These are phyloP conservation scores for Ambispora gerdemannii DNA, from an alignment of 192 early-diverging fungal genomes.

Conservation along the genomic window DNA sequence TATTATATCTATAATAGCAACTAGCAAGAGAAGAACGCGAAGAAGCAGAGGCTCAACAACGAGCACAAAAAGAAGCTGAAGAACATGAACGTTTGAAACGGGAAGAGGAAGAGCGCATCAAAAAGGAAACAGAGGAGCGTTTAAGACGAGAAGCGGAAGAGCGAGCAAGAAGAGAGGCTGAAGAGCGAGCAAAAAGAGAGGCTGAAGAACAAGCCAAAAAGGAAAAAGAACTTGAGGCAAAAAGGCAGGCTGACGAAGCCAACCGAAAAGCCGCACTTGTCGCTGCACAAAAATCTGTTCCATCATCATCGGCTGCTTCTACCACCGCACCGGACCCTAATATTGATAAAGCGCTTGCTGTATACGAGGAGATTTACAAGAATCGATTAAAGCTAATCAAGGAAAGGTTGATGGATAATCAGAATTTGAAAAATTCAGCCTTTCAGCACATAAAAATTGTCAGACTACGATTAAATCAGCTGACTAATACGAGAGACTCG, in stretches of 20 bases:
- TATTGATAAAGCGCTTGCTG: slow-evolving; percentile 14
- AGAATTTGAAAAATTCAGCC: slow-evolving; percentile 29
- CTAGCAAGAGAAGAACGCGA: not conserved
- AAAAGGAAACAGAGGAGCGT: slow-evolving; percentile 26
- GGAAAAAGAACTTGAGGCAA: slow-evolving; percentile 13
- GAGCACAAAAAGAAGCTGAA: not conserved
- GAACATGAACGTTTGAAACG: slow-evolving; percentile 12
- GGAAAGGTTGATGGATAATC: slow-evolving; percentile 34
- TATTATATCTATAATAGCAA: not conserved
- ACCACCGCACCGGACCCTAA: slow-evolving; percentile 29
- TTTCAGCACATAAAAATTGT: slow-evolving; percentile 41
- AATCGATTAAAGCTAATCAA: slow-evolving; percentile 27
- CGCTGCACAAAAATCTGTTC: slow-evolving; percentile 16
- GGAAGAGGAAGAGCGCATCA: slow-evolving; percentile 8
- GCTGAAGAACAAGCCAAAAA: slow-evolving; percentile 32
- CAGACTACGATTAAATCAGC: slow-evolving; percentile 25
- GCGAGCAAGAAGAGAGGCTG: slow-evolving; percentile 24
- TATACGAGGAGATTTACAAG: not conserved
- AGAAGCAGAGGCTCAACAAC: not conserved
- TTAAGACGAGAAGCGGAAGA: slow-evolving; percentile 14
- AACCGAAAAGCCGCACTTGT: slow-evolving; percentile 23
- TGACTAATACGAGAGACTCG: slow-evolving; percentile 35
- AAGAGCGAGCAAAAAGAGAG: slow-evolving; percentile 18
- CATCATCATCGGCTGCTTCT: slow-evolving; percentile 30
- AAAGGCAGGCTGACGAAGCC: slow-evolving; percentile 25